phyloP scores from a whole-genome alignment of 73 alveolate genomes.

The Paramecium bursaria region DNA sequence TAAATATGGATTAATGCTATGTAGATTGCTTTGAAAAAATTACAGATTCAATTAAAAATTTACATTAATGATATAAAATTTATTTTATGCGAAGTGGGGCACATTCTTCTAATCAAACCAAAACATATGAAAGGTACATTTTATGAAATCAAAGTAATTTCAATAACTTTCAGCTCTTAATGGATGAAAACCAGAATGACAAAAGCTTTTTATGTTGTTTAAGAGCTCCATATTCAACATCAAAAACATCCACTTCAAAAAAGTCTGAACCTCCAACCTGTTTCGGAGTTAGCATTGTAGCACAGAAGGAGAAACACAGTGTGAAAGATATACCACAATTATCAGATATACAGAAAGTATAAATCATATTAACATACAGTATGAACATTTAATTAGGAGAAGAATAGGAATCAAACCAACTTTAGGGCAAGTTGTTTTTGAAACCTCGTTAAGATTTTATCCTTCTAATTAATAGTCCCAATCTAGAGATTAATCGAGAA shows the following conservation, averaged over 20 bases:
- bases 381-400: conserved; percentile 35
- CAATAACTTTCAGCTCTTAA: too few species aligned
- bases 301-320: background rate
- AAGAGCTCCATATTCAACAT: too few species aligned
- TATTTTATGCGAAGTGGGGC: too few species aligned
- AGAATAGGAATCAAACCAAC: conserved; percentile 44
- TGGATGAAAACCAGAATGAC: too few species aligned
- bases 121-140: too few species aligned
- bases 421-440: conserved; percentile 7
- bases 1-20: conserved; percentile 9
- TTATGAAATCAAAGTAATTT: too few species aligned
- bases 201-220: too few species aligned
- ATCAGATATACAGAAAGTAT: background rate
- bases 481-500: too few species aligned
- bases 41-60: background rate
- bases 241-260: too few species aligned
- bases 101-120: too few species aligned
- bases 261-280: conserved; percentile 39
- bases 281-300: background rate
- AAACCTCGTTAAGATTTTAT: background rate
- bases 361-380: conserved; percentile 5
- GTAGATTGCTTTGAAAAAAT: background rate
- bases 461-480: too few species aligned
- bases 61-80: too few species aligned
- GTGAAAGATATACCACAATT: conserved; percentile 5